Base-by-base conservation (phyloP, 2,329 filamentous ascomycete species). In the Neofusicoccum parvum region DNA sequence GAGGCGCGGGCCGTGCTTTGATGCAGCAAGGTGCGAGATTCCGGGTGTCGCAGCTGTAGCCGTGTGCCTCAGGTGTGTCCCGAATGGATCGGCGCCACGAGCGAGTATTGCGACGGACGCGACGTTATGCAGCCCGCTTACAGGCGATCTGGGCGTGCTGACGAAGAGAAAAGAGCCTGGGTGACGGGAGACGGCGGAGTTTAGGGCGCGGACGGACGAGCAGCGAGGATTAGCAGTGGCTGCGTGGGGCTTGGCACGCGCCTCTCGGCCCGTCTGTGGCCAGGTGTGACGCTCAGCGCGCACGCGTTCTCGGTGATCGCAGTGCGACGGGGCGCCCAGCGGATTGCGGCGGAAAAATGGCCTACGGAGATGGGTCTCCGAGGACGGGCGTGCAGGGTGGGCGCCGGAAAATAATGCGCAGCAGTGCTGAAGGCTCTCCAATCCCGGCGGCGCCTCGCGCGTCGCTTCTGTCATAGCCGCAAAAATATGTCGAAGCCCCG, bases 1-100 rank as follows among this genome's bases (percentile, higher is more conserved):
- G 41, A 32, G 37, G 20, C 43, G 49, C 62, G 62, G 62, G 63
- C 63, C 63, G 63, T 65, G 63, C 63, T 65, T 56, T 14, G 46
- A 10, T 11, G 37, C n/a, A 45, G 23, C 36, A 51, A 34, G 37
- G 48, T 17, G 59, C 50, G 32, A 34, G 50, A 36, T 60, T 32
- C 23, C 27, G 45, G 43, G 27, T 48, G 56, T 60, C 56, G 56
- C 56, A 60, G 56, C 56, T 48, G 45, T 10, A n/a, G 23, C 27
- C 32, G 56, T 48, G 41, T 60, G 56, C 56, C 27, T 60, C 56
- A 60, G 56, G 27, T 39, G 43, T 60, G 56, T 60, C 54, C 54
- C 54, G 54, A 36, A 36, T n/a, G 27, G 39, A 23, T 11, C 54
- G 54, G 54, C 41, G 54, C 23, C 54, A 37, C 56, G 32, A 36